Base-by-base conservation (phyloP, 1,139 yeast genomes). In the Pichia sp. region DNA sequence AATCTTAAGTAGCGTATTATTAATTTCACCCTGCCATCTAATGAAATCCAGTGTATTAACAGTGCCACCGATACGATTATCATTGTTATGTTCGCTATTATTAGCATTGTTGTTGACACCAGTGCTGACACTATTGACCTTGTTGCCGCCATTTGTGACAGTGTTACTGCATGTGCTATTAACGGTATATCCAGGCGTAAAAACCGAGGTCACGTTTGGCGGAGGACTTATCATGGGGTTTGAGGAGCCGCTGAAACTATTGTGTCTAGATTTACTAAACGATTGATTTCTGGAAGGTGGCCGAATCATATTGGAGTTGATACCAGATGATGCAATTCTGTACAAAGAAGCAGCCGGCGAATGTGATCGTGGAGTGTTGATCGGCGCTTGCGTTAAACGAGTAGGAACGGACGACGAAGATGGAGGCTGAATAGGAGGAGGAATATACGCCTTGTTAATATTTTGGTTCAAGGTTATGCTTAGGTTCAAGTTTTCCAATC, bases 21-120 rank as follows among this genome's bases (percentile, higher is more conserved):
- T 69, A 27, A 69, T 66, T 36, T 68, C 71, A 49, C 58, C 62
- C 52, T 67, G 71, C 72, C 72, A 69, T 51, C 62, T 63, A n/a
- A 63, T 54, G 43, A 67, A 64, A 17, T 65, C 71, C 5, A 59
- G 20, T 24, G 56, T 49, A 34, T 56, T 58, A 1, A 51, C 48
- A n/a, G 17, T 46, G 4, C 41, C 34, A 31, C 36, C 50, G 9
- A 20, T 20, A 20, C 24, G 24, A 20, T 20, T 20, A 20, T 20
- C 24, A 3, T 20, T 20, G 24, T 20, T 20, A 20, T 20, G 2
- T 20, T 27, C 36, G n/a, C 10, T 40, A 41, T 20, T 42, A 8
- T 8, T 17, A 9, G 30, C 8, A 27, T 42, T 42, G 29, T 42
- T 42, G 30, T 27, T 17, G 17, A 10, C 30, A 29, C 7, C 17